phyloP scores from a whole-genome alignment of 176 grass and related monocot species.

The Phoenix dactylifera region DNA sequence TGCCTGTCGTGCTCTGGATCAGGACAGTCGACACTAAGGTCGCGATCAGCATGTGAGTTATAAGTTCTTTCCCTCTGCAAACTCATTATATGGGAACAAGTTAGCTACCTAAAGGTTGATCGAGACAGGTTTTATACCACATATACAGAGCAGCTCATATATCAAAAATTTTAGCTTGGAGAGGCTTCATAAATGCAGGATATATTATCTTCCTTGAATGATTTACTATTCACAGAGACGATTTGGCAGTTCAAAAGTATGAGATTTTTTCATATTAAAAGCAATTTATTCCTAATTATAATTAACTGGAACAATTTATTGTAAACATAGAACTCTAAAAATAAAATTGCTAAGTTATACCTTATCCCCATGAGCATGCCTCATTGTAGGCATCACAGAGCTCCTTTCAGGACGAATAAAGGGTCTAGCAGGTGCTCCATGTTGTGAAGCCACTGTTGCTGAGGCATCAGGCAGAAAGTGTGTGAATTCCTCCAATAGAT shows the following conservation, averaged over 20 bases:
- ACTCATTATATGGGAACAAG: slow-evolving; percentile 3
- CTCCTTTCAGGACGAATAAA: slow-evolving; percentile 47
- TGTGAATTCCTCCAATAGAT: slow-evolving; percentile 33
- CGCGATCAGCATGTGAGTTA: slow-evolving; percentile 49
- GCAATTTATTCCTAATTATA: too few relatives aligned
- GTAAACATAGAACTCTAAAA: neutral
- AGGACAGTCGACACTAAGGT: slow-evolving; percentile 74
- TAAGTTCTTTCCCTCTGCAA: slow-evolving; percentile 72
- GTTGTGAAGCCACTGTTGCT: slow-evolving; percentile 39
- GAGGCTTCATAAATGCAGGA: too few relatives aligned
- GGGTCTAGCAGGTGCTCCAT: slow-evolving; percentile 35
- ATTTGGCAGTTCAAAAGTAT: too few relatives aligned
- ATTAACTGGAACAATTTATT: too few relatives aligned
- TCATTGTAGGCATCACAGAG: slow-evolving; percentile 46
- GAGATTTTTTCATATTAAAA: too few relatives aligned
- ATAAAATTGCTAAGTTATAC: slow-evolving; percentile 24
- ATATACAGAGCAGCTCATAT: too few relatives aligned
- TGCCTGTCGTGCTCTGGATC: slow-evolving; percentile 81
- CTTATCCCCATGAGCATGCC: slow-evolving; percentile 56
- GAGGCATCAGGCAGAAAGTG: slow-evolving; percentile 43
- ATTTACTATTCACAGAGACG: too few relatives aligned
- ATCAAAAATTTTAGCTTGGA: too few relatives aligned
- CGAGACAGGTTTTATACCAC: too few relatives aligned
- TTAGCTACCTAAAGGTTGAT: neutral
- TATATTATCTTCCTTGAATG: too few relatives aligned